phyloP scores from a whole-genome alignment of 1,284 basidiomycete species.

The Rhodotorula sp. region DNA sequence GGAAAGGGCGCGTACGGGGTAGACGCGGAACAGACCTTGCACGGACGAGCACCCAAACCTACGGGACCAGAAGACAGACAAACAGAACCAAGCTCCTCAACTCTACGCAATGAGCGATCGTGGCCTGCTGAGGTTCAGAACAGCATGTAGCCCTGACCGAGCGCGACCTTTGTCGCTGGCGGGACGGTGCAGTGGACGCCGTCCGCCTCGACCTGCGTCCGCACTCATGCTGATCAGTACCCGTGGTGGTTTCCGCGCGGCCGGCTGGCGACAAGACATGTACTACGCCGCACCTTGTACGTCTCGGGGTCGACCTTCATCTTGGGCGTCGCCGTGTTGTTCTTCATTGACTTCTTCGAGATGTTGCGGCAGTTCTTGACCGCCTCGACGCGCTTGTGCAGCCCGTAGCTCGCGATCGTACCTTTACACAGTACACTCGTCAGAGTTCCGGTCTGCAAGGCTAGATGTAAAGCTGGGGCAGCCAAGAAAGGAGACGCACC shows the following conservation, averaged over 20 bases:
- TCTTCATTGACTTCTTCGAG: conserved; percentile 89
- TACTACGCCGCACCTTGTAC: conserved; percentile 55
- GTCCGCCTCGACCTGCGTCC: conserved; percentile 71
- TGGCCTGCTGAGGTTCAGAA: conserved; percentile 23
- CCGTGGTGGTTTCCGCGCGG: too few species aligned
- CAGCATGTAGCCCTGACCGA: conserved; percentile 55
- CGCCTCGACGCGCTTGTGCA: conserved; percentile 72
- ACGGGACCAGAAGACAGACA: not conserved
- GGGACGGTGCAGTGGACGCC: conserved; percentile 72
- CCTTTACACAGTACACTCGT: too few species aligned
- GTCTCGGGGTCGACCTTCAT: conserved; percentile 91
- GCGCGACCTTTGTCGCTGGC: conserved; percentile 70
- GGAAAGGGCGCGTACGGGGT: too few species aligned
- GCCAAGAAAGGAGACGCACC: conserved; percentile 51
- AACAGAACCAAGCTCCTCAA: not conserved
- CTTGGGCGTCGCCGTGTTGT: conserved; percentile 76
- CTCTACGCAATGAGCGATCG: too few species aligned
- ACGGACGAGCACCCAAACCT: too few species aligned
- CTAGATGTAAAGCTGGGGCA: too few species aligned
- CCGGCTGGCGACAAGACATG: not conserved
- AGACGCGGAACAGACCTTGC: too few species aligned
- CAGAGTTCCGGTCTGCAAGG: too few species aligned
- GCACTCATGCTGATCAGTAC: too few species aligned
- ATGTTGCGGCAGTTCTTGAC: conserved; percentile 77
- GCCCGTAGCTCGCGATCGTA: conserved; percentile 66